These are phyloP conservation scores for Schoenoplectus tabernaemontani DNA, from an alignment of 202 grass and related monocot genomes.

Conservation along the genomic window DNA sequence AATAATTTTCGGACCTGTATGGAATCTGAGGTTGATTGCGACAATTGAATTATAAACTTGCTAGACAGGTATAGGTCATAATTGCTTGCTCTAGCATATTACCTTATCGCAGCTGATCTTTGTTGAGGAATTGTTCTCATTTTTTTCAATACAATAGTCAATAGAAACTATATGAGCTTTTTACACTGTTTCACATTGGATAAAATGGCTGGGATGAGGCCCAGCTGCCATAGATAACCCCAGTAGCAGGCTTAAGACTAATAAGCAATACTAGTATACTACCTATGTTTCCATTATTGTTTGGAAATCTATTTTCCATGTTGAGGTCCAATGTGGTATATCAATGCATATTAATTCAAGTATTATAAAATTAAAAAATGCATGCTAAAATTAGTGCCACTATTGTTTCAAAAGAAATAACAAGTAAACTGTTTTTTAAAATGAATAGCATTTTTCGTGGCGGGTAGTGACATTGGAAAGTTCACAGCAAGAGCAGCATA, in stretches of 20 bases:
- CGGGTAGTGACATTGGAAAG: constrained; percentile 62
- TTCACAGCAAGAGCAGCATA: constrained; percentile 54
- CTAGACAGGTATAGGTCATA: not conserved
- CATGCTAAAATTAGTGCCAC: too few species aligned
- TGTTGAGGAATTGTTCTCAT: not conserved
- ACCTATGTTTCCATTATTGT: not conserved
- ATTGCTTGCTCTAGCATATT: too few species aligned
- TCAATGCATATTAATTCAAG: too few species aligned
- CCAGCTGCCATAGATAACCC: too few species aligned
- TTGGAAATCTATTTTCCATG: not conserved
- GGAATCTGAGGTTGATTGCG: not conserved
- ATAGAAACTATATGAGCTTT: too few species aligned
- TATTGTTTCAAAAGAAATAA: not conserved
- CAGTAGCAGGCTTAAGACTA: not conserved
- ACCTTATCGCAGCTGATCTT: too few species aligned
- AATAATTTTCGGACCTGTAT: not conserved
- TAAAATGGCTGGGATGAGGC: not conserved
- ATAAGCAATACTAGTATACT: not conserved
- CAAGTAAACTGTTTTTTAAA: not conserved
- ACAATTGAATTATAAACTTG: not conserved
- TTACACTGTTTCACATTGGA: not conserved
- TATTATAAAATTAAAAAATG: too few species aligned
- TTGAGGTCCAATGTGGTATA: not conserved
- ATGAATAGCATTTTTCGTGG: constrained; percentile 51
- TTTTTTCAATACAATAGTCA: not conserved